Base-by-base conservation (phyloP, 2,329 filamentous ascomycete species). In the Didymella arachidicola region DNA sequence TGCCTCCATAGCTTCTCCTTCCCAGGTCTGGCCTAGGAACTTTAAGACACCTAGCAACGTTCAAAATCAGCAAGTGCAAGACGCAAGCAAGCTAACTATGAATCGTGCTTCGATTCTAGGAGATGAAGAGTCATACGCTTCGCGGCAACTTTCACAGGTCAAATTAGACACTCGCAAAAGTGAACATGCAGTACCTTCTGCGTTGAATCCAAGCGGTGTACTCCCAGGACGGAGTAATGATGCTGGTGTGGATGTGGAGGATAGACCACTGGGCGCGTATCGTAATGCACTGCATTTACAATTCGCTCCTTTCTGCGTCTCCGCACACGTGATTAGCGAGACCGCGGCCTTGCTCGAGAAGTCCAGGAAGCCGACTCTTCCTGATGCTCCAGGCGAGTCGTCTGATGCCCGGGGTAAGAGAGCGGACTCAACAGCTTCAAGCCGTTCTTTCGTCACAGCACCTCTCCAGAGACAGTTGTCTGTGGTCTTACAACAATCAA, bases 291-390 rank as follows among this genome's bases (percentile, higher is more conserved):
- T 26, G 18, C 6, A 19, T 16, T 8, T 8, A 2, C 44, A 3
- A 32, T 7, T 3, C 60, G 18, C 22, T 50, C 7, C 26, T 25
- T 2, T 41, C 42, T 26, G 14, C 25, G 25, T 49, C 54, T 7
- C 26, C 38, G 26, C 47, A 11, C 34, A 29, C 2, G 22, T 22
- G 25, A 36, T n/a, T 11, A 11, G 18, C 5, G 25, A 29, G 12
- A 30, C 22, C 4, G 6, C 46, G 12, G 10, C 14, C 5, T 22
- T 58, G 16, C 22, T 58, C 7, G 49, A 36, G 6, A 18, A 25
- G 4, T 65, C 64, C 45, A 70, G 63, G 32, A 61, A 53, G 16
- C 62, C 63, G 0, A 6, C n/a, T 4, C 16, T 56, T 18, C 60
- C 61, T 45, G 30, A n/a, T 7, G 22, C 14, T 1, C 11, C 27